Evolutionary conservation across 805 yeast species (phyloP).

Genomic region (Scheffersomyces ergatensis): DNA sequence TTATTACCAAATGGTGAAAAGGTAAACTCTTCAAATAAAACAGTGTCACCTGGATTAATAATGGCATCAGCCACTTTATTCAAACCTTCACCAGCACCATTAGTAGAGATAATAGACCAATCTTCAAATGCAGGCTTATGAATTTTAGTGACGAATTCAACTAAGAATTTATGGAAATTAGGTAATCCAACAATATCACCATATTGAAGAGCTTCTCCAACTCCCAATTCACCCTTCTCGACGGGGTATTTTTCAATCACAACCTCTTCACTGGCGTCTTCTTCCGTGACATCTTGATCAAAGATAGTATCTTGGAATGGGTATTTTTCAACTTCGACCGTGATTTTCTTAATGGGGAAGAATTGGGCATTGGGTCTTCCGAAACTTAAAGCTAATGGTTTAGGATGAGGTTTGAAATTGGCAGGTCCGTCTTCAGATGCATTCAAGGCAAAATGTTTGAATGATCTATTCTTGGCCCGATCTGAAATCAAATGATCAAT

Average conservation of each 20-base stretch:
- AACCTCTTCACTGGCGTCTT: constrained; percentile 6
- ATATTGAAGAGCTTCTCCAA: constrained; percentile 58
- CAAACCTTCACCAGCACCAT: constrained; percentile 57
- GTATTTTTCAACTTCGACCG: constrained; percentile 42
- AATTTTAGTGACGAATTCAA: constrained; percentile 33
- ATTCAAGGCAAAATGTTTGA: constrained; percentile 22
- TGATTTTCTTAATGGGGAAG: constrained; percentile 56
- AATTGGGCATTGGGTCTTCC: constrained; percentile 65
- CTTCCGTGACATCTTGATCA: constrained; percentile 18
- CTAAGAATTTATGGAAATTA: constrained; percentile 35
- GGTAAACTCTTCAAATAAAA: constrained; percentile 65
- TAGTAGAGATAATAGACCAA: constrained; percentile 46
- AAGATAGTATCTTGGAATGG: constrained; percentile 40
- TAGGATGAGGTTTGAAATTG: constrained; percentile 44
- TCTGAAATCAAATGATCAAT: not conserved
- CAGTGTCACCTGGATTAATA: constrained; percentile 57
- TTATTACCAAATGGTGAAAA: constrained; percentile 56
- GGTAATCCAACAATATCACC: constrained; percentile 47
- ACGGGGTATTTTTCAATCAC: constrained; percentile 19
- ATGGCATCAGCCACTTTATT: constrained; percentile 51
- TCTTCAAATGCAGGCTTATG: constrained; percentile 46
- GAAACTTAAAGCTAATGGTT: constrained; percentile 51
- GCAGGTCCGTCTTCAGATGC: constrained; percentile 31
- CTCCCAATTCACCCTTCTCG: constrained; percentile 27
- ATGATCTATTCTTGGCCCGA: not conserved